Conservation (phyloP, 768 basidiomycete genomes). For the Porpolomopsis calyptriformis region DNA sequence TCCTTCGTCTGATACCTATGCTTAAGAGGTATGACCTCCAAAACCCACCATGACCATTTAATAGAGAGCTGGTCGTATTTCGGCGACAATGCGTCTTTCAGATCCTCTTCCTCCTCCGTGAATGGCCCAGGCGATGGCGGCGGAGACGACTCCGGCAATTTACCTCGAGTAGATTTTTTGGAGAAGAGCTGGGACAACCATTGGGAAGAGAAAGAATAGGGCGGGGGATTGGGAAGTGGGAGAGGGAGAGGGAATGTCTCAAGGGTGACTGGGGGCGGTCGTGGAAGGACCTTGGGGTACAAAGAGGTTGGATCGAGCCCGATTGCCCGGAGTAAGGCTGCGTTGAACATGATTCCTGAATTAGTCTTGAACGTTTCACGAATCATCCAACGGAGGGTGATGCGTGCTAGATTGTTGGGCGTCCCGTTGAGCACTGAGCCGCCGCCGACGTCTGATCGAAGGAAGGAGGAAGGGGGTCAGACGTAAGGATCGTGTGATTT, state of each 20-base stretch:
- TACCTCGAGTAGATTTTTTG: background rate
- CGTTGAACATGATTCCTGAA: slow-evolving; percentile 51
- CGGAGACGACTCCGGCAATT: slow-evolving; percentile 2
- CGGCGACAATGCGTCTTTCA: slow-evolving; percentile 45
- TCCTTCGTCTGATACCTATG: slow-evolving; percentile 29
- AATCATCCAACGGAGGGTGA: slow-evolving; percentile 61
- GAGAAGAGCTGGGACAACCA: background rate
- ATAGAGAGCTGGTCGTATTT: slow-evolving; percentile 49
- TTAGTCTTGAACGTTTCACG: slow-evolving; percentile 54
- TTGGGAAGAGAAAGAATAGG: background rate
- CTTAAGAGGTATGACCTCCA: slow-evolving; percentile 45
- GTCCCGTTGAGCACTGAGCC: slow-evolving; percentile 32
- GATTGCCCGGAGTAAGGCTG: slow-evolving; percentile 32
- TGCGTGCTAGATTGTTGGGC: slow-evolving; percentile 38
- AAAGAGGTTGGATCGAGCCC: slow-evolving; percentile 42
- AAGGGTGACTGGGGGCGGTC: slow-evolving; percentile 26
- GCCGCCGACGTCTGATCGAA: slow-evolving; percentile 21
- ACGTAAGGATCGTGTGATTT: background rate
- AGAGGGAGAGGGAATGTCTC: background rate
- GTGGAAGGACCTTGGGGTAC: slow-evolving; percentile 28
- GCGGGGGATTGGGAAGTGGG: background rate
- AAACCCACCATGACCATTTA: slow-evolving; percentile 48
- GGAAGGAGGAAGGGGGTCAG: background rate
- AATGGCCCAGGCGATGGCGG: too few relatives aligned
- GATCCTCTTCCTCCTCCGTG: slow-evolving; percentile 53